Evolutionary conservation across 106 monocot species (phyloP), one percentile per base, ranked within the genome.

Genomic region (Amphibolis antarctica): DNA sequence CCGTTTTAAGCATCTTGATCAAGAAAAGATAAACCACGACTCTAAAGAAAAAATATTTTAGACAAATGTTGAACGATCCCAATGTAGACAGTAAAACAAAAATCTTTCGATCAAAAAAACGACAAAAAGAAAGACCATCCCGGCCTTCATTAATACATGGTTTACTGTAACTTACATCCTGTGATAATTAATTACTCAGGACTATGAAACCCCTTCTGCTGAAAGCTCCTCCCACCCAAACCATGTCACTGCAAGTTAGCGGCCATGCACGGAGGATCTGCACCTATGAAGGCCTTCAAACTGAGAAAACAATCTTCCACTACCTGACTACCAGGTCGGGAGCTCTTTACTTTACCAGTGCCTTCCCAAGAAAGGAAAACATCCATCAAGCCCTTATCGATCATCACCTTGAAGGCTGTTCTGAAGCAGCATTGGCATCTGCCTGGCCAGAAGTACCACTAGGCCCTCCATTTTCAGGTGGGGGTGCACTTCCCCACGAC

Each of bases 401-500:
- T 44, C 22, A 44, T 61, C 61, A 61, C 22, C 61, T 61, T 19
- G 61, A 61, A 42, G 61, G 62, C 9, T 69, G 80, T 30, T 61
- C 61, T 19, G 36, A 20, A 44, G 43, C 61, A 44, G 12, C 22
- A 61, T 64, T 64, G n/a, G 10, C 71, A 23, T 36, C 44, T 3
- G 67, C 53, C 55, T 71, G 77, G 77, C 62, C 62, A 12, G 62
- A 62, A 61, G 46, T 64, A 14, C 63, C 55, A 50, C 46, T 68
- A 1, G 63, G 42, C n/a, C 60, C 78, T 31, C 46, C 59, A 59
- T 49, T 80, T 31, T 83, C 76, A 4, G 69, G 54, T 21, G 70
- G 76, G 3, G 79, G 76, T 7, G 62, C 23, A 0, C 48, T 55
- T 9, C 75, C 75, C 86, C 86, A 86, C 28, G 66, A 66, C 1